A percentile compares a stretch with the other conserved stretches of the same genome.
Evolutionary conservation across 2,329 filamentous ascomycete genomes (phyloP).

Genomic region (Ilyonectria mors-panacis): DNA sequence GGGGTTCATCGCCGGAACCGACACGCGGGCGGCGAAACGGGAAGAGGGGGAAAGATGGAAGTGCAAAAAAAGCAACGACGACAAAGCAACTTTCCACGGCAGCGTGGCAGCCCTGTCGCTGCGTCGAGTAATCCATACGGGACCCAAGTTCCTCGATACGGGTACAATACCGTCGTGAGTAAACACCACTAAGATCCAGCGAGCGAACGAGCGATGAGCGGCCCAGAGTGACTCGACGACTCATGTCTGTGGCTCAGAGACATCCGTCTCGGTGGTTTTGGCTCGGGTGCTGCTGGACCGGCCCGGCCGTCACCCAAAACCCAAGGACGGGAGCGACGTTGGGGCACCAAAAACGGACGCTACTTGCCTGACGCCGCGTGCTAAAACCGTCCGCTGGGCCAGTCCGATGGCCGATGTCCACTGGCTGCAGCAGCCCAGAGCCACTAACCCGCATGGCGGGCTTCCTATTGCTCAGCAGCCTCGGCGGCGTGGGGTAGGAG

Average conservation of each 20-base stretch:
- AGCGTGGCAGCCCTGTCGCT: constrained; percentile 38
- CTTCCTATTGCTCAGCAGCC: constrained; percentile 47
- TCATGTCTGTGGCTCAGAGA: constrained; percentile 34
- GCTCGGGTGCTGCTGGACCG: constrained; percentile 46
- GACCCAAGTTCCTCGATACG: constrained; percentile 5
- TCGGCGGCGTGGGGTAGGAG: constrained; percentile 42
- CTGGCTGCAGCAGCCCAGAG: constrained; percentile 45
- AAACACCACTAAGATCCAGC: constrained; percentile 14
- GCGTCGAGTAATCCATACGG: constrained; percentile 15
- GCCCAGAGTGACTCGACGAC: constrained; percentile 19
- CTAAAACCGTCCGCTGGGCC: constrained; percentile 38
- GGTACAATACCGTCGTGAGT: constrained; percentile 2
- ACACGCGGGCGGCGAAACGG: constrained; percentile 41
- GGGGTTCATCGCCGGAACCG: constrained; percentile 37
- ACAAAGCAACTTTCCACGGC: constrained; percentile 40
- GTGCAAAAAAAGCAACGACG: constrained; percentile 30
- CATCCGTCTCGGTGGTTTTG: constrained; percentile 38
- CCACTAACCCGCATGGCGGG: constrained; percentile 42
- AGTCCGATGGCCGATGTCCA: constrained; percentile 29
- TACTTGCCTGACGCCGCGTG: constrained; percentile 37
- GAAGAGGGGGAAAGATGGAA: constrained; percentile 24
- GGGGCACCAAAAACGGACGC: constrained; percentile 49
- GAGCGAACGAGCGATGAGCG: constrained; percentile 13
- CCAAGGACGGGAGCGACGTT: constrained; percentile 41
- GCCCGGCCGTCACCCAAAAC: constrained; percentile 43